A percentile compares a stretch with the other conserved stretches of the same genome.
phyloP scores from a whole-genome alignment of 2,329 filamentous ascomycete genomes.

The Beauveria sp. region DNA sequence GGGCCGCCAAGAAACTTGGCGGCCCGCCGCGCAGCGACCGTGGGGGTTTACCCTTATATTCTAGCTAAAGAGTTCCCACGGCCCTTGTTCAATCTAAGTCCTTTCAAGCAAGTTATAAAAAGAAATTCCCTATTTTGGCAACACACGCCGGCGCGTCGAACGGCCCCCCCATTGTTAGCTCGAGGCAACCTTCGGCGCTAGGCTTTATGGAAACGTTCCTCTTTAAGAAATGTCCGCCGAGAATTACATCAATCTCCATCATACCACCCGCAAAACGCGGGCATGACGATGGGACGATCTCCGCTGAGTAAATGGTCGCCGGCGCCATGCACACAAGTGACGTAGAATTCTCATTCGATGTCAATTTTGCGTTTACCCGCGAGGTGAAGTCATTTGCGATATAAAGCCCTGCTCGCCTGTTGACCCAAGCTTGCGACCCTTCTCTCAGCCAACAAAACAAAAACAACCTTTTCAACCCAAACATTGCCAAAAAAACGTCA shows the following conservation, averaged over 20 bases:
- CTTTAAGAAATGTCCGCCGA: constrained; percentile 9
- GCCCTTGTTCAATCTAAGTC: not conserved
- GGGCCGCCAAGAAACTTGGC: not conserved
- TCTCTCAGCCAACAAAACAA: not conserved
- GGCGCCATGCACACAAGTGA: not conserved
- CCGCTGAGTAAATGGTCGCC: not conserved
- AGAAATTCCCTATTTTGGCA: not conserved
- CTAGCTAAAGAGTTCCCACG: not conserved
- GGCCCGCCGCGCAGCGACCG: not conserved
- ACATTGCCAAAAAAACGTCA: too few relatives aligned
- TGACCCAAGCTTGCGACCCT: not conserved
- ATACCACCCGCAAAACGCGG: not conserved
- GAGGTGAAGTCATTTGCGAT: not conserved
- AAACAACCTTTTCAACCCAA: too few relatives aligned
- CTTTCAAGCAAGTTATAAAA: not conserved
- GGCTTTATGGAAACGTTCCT: not conserved
- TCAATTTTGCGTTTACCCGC: not conserved
- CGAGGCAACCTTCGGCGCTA: constrained; percentile 5
- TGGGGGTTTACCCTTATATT: too few relatives aligned
- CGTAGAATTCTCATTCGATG: not conserved
- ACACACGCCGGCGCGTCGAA: not conserved
- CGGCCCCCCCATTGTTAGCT: not conserved
- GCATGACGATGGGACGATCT: not conserved
- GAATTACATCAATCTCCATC: not conserved
- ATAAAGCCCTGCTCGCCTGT: not conserved